A percentile compares a stretch with the other conserved stretches of the same genome.
Evolutionary conservation across 2,329 filamentous ascomycete genomes (phyloP).

Genomic region (Ophiocordyceps camponoti-leonardi): DNA sequence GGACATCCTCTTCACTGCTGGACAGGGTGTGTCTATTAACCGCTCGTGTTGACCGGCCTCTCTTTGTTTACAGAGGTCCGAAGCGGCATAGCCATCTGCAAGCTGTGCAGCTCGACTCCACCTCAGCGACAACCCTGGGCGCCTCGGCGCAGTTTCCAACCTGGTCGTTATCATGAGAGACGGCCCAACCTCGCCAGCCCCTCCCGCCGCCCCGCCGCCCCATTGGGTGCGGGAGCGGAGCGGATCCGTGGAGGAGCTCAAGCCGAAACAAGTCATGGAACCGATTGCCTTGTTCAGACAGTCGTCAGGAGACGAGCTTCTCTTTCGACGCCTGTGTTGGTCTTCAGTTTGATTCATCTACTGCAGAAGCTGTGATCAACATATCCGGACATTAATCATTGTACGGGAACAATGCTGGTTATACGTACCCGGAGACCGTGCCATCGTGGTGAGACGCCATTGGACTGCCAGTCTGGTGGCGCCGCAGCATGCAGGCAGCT

Average conservation of each 20-base stretch:
- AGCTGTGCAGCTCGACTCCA: conserved; percentile 7
- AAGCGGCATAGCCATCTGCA: conserved; percentile 8
- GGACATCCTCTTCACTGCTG: conserved; percentile 2
- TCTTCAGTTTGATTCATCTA: not conserved
- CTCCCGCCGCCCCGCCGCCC: not conserved
- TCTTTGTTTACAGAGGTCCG: conserved; percentile 10
- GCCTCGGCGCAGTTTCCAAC: conserved; percentile 3
- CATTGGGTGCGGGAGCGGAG: not conserved
- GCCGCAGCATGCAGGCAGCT: conserved; percentile 1
- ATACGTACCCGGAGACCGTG: not conserved
- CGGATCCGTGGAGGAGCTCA: not conserved
- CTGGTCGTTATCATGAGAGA: not conserved
- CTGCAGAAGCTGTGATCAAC: not conserved
- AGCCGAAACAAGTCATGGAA: not conserved
- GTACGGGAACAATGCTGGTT: not conserved
- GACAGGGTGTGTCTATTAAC: conserved; percentile 10
- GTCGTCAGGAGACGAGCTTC: not conserved
- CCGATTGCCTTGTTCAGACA: not conserved
- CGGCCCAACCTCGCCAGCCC: not conserved
- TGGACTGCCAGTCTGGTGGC: conserved; percentile 8
- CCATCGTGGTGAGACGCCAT: conserved; percentile 16
- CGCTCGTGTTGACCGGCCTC: conserved; percentile 6
- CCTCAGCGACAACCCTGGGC: conserved; percentile 3
- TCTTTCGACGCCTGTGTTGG: not conserved
- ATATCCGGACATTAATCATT: not conserved